These are phyloP conservation scores for Wickerhamomyces ciferrii DNA, from an alignment of 805 yeast genomes.

Conservation along the genomic window DNA sequence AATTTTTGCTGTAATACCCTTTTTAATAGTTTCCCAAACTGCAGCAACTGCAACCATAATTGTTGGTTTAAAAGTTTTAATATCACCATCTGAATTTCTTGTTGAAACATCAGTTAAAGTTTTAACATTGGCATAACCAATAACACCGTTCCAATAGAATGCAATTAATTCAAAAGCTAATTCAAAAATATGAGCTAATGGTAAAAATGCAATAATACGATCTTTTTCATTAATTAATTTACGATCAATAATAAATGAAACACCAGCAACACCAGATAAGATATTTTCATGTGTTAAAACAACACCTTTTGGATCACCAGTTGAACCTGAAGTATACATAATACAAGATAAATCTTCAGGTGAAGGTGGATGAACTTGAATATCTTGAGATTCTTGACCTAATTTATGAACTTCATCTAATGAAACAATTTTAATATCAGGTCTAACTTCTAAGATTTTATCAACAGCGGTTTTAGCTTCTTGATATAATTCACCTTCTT, in stretches of 20 bases:
- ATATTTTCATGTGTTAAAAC: conserved; percentile 59
- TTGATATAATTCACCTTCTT: conserved; percentile 51
- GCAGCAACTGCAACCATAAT: conserved; percentile 98
- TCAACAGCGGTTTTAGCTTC: conserved; percentile 55
- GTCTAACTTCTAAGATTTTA: conserved; percentile 59
- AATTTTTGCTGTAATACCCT: conserved; percentile 82
- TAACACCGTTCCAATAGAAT: conserved; percentile 84
- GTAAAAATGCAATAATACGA: conserved; percentile 81
- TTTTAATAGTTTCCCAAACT: conserved; percentile 93
- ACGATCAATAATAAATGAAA: conserved; percentile 54
- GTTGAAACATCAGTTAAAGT: conserved; percentile 81
- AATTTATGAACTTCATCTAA: conserved; percentile 58
- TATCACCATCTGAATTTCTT: conserved; percentile 83
- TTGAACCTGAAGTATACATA: conserved; percentile 70
- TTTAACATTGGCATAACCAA: conserved; percentile 91
- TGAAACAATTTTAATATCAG: conserved; percentile 66
- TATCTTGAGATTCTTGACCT: conserved; percentile 50
- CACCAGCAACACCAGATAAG: conserved; percentile 85
- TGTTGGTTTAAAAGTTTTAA: conserved; percentile 83
- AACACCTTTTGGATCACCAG: conserved; percentile 82
- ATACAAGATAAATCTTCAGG: conserved; percentile 53
- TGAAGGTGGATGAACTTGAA: conserved; percentile 35
- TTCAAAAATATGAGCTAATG: conserved; percentile 95
- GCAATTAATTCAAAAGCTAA: conserved; percentile 75
- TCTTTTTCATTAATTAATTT: conserved; percentile 49